Conservation (phyloP, 2,329 filamentous ascomycete genomes). For the Colletotrichum australisinense region DNA sequence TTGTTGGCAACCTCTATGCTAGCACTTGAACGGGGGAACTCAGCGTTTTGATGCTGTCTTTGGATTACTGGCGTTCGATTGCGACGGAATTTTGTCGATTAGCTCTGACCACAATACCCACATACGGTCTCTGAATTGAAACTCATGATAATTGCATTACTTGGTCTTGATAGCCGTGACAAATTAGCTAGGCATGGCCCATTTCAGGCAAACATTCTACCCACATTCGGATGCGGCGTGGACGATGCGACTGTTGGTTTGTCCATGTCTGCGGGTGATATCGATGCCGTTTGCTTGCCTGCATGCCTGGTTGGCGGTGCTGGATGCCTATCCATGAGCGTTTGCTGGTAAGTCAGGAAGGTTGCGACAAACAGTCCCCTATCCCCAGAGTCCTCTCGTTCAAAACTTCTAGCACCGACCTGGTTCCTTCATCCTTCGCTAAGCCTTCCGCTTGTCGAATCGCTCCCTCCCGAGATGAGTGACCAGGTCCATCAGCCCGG, state of each 20-base stretch:
- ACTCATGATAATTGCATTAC: not conserved
- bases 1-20: not conserved
- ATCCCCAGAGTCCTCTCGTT: not conserved
- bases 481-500: not conserved
- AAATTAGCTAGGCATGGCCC: not conserved
- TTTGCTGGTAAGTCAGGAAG: not conserved
- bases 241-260: not conserved
- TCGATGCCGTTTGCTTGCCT: conserved; percentile 4
- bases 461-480: conserved; percentile 13
- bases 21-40: not conserved
- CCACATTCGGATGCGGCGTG: not conserved
- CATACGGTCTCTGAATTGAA: not conserved
- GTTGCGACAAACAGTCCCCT: not conserved
- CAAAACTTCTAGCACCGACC: not conserved
- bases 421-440: not conserved
- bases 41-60: conserved; percentile 13
- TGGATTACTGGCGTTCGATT: not conserved
- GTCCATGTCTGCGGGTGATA: no score
- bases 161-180: not conserved
- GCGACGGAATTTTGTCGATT: not conserved
- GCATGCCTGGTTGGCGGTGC: not conserved
- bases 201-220: not conserved
- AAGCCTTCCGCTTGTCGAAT: not conserved
- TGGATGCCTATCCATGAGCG: not conserved
- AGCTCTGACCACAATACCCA: conserved; percentile 27